phyloP scores from a whole-genome alignment of 2,329 filamentous ascomycete species.

The Exophiala viscosa region DNA sequence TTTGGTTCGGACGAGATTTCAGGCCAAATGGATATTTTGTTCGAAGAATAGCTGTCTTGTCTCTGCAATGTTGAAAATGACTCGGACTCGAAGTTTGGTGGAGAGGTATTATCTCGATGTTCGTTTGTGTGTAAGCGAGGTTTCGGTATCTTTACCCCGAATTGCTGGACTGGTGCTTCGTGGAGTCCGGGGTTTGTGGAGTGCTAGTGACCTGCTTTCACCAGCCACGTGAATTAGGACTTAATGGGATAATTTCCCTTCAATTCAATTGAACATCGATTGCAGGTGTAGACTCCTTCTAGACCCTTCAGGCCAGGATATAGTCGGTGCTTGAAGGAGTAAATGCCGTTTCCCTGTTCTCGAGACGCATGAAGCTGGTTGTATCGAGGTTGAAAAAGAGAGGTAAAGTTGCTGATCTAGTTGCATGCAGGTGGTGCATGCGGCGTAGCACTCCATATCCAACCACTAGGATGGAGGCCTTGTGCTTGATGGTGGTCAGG shows the following conservation, averaged over 20 bases:
- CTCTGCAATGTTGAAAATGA: too few relatives aligned
- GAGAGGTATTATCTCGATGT: background rate
- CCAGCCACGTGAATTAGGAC: conserved; percentile 11
- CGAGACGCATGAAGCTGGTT: too few relatives aligned
- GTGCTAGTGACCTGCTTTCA: background rate
- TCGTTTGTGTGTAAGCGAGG: background rate
- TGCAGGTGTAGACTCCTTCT: background rate
- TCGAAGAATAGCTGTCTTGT: background rate
- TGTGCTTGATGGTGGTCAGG: too few relatives aligned
- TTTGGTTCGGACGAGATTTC: background rate
- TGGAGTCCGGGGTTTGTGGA: conserved; percentile 1
- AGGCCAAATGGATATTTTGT: background rate
- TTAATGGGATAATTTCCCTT: background rate
- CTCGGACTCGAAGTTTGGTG: too few relatives aligned
- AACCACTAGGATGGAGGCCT: too few relatives aligned
- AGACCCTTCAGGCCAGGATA: background rate
- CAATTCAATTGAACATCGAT: background rate
- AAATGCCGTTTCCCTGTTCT: conserved; percentile 29
- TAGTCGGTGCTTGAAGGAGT: background rate
- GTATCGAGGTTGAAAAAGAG: too few relatives aligned
- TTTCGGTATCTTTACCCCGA: background rate
- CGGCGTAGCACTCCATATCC: too few relatives aligned
- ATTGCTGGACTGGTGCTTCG: background rate
- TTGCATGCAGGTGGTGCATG: too few relatives aligned
- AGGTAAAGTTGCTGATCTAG: too few relatives aligned